These are phyloP conservation scores for Exophiala sideris DNA, from an alignment of 2,329 filamentous ascomycete species.

Conservation along the genomic window DNA sequence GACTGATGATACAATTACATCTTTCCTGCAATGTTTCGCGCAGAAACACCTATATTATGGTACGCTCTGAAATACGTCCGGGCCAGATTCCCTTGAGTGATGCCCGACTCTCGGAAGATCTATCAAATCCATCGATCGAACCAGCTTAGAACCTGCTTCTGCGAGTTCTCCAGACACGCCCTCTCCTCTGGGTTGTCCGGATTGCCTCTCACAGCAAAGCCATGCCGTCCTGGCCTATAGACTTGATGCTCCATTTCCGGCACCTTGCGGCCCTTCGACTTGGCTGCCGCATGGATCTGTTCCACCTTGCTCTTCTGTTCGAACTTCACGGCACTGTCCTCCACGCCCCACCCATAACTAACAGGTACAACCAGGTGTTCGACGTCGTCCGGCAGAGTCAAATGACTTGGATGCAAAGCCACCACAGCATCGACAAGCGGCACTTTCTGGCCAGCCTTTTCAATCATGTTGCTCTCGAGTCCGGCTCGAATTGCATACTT, in stretches of 20 bases:
- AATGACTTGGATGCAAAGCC: constrained; percentile 51
- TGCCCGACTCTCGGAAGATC: neutral
- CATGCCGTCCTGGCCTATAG: constrained; percentile 36
- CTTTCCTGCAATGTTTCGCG: no score
- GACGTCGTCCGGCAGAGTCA: constrained; percentile 49
- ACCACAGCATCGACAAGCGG: constrained; percentile 52
- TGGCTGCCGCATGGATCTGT: constrained; percentile 24
- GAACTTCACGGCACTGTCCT: constrained; percentile 26
- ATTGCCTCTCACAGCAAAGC: constrained; percentile 39
- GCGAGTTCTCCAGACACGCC: constrained; percentile 35
- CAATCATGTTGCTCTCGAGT: constrained; percentile 36
- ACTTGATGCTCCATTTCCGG: constrained; percentile 35
- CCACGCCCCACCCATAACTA: constrained; percentile 27
- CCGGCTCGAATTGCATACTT: constrained; percentile 52
- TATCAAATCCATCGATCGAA: constrained; percentile 24
- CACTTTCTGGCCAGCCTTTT: constrained; percentile 32
- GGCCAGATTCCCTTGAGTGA: no score
- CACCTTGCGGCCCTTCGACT: constrained; percentile 24
- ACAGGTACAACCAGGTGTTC: constrained; percentile 28
- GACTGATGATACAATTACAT: no score
- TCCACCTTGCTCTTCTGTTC: constrained; percentile 28
- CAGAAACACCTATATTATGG: no score
- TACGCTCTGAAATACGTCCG: no score
- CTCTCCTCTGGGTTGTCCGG: constrained; percentile 37
- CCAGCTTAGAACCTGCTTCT: constrained; percentile 33